phyloP scores from a whole-genome alignment of 371 early-diverging fungal genomes.

The Mucor ambiguus region DNA sequence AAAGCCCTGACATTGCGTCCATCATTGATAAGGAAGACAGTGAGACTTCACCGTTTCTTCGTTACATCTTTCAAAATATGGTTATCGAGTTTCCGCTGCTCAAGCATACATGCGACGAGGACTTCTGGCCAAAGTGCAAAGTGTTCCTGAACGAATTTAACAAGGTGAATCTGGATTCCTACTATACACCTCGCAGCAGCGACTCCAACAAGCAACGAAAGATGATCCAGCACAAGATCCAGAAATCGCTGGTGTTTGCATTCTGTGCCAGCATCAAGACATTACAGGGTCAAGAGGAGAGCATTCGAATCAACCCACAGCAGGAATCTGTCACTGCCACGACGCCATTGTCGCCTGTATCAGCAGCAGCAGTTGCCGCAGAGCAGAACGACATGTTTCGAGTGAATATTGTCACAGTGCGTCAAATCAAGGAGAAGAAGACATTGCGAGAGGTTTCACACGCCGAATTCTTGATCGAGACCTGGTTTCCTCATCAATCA shows the following conservation, averaged over 20 bases:
- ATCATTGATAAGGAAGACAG: slow-evolving; percentile 7
- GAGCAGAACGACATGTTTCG: not conserved
- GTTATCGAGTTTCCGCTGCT: slow-evolving; percentile 46
- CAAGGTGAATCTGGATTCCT: slow-evolving; percentile 29
- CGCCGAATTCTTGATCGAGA: slow-evolving; percentile 43
- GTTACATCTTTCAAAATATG: slow-evolving; percentile 38
- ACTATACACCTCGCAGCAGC: slow-evolving; percentile 29
- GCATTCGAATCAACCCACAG: slow-evolving; percentile 13
- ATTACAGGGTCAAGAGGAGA: slow-evolving; percentile 45
- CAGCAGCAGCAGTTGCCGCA: slow-evolving; percentile 7
- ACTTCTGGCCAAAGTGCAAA: slow-evolving; percentile 46
- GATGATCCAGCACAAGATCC: slow-evolving; percentile 37
- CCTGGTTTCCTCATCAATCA: slow-evolving; percentile 12
- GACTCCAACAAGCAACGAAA: slow-evolving; percentile 31
- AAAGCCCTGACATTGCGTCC: slow-evolving; percentile 10
- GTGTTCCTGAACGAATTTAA: slow-evolving; percentile 39
- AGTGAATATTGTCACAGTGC: slow-evolving; percentile 25
- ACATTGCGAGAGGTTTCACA: slow-evolving; percentile 27
- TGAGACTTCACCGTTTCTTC: slow-evolving; percentile 30
- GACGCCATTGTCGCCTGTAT: not conserved
- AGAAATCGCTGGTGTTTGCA: slow-evolving; percentile 42
- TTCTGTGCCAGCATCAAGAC: slow-evolving; percentile 46
- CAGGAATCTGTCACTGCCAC: not conserved
- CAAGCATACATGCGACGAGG: slow-evolving; percentile 30
- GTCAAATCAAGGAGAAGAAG: slow-evolving; percentile 25